Base-by-base conservation (phyloP, 176 grass and related monocot species). In the Aechmea fasciata region DNA sequence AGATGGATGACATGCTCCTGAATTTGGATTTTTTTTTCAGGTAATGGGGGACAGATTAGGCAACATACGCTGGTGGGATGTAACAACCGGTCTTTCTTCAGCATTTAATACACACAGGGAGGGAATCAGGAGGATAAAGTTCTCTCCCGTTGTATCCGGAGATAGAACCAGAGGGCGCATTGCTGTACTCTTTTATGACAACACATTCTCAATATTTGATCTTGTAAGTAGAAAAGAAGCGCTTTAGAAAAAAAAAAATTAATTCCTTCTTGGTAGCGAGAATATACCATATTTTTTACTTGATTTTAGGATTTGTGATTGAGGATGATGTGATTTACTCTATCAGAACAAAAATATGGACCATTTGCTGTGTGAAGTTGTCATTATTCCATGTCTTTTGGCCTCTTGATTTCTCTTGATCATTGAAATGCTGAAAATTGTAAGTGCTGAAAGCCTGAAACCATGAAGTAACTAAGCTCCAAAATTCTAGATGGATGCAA, bases 51-150 rank as follows among this genome's bases (percentile, higher is more conserved):
- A 97, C 81, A 89, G 84, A 81, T 87, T 81, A 69, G 93, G 93
- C 53, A 97, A 97, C 53, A 97, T 97, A 87, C 85, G 88, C 74
- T 97, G 93, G 93, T 97, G 93, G 93, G 93, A 97, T 83, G 93
- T 97, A 64, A 97, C 86, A 71, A 81, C 89, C 52, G 93, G 93
- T 57, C 83, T 90, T 81, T 97, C 89, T 70, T 96, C 93, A 65
- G 92, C 93, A 78, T 97, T 97, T 90, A 97, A 88, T 78, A 97
- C 89, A 72, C 93, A 97, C 55, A 90, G 90, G 68, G 93, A 92
- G 79, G 93, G 93, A 66, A 97, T 97, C 55, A 87, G 89, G 78
- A 84, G 93, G 81, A 97, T 97, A 78, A 97, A 97, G 18, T 92
- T 97, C 79, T 97, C 93, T 67, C 89, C 93, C 71, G 89, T 97